Base-by-base conservation (phyloP, 148 eudicot genomes). In the Pharnaceum exiguum region DNA sequence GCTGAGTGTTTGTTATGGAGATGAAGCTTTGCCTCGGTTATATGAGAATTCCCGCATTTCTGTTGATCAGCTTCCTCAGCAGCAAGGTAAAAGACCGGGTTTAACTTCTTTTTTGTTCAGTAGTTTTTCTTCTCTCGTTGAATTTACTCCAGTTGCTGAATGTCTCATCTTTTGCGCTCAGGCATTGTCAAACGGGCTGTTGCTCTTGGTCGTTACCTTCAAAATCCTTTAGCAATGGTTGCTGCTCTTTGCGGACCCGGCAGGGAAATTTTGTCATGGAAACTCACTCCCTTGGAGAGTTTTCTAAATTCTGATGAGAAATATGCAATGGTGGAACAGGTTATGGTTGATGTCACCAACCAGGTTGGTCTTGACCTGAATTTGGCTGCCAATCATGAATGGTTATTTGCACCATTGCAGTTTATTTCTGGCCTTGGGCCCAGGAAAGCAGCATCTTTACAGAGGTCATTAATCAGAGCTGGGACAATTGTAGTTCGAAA, bases 391-490 rank as follows among this genome's bases (percentile, higher is more conserved):
- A 84, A 84, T 59, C 99, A 93, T 75, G 99, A 93, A 71, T 93
- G 99, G 99, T 64, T 88, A 59, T 85, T 93, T 78, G 76, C 89
- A 29, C 90, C 99, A 7, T 59, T 93, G 60, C 96, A 93, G 61
- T 93, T 88, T 71, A 80, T 93, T 73, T 85, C 99, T 55, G 99
- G 99, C 56, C 95, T 93, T 45, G 99, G 99, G 25, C 99, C 99
- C 11, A 76, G 99, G 56, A 93, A 88, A 78, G 96, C 95, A 44
- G 86, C 96, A 57, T 83, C 86, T 48, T 63, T 93, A 23, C 85
- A 85, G 60, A 83, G 96, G 78, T 88, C 96, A 49, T 68, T 93
- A 7, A 80, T 77, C 40, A 81, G 99, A 72, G 81, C 79, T 60
- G 89, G 88, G 17, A 71, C 96, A 47, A 85, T 93, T 27, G 79